These are phyloP conservation scores for Tremellales sp. DNA, from an alignment of 1,284 basidiomycete genomes.

Conservation along the genomic window DNA sequence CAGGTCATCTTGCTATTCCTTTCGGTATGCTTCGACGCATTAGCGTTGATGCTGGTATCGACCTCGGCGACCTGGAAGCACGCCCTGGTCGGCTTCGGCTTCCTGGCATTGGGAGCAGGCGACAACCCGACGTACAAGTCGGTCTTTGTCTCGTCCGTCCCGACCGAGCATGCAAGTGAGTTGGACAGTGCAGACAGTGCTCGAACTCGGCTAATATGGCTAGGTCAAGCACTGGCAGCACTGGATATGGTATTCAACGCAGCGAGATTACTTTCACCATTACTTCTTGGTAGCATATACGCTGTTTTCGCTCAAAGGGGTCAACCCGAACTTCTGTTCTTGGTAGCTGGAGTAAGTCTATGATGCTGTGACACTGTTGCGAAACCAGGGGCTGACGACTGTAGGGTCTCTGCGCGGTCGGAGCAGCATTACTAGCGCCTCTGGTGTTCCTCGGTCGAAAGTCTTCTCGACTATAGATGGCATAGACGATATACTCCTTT, in stretches of 20 bases:
- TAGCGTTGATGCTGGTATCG: conserved; percentile 25
- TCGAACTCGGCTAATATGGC: background rate
- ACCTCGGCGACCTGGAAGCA: conserved; percentile 23
- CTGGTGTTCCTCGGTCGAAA: conserved; percentile 12
- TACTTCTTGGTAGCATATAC: conserved; percentile 28
- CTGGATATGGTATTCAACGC: conserved; percentile 34
- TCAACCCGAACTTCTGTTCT: conserved; percentile 28
- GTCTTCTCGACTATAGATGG: background rate
- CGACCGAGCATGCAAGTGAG: conserved; percentile 27
- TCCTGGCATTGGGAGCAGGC: conserved; percentile 29
- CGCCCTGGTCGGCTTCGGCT: conserved; percentile 22
- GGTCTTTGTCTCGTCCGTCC: conserved; percentile 28
- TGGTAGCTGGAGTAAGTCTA: conserved; percentile 32
- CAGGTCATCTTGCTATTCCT: conserved; percentile 30
- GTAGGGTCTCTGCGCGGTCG: conserved; percentile 14
- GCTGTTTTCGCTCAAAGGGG: conserved; percentile 28
- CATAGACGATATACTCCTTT: too few relatives aligned
- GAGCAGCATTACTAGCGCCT: conserved; percentile 10
- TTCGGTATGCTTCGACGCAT: conserved; percentile 25
- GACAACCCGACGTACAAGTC: conserved; percentile 36
- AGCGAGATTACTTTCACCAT: conserved; percentile 26
- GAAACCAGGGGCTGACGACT: background rate
- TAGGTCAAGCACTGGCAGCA: conserved; percentile 32
- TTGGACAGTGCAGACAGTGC: background rate
- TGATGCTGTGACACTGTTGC: background rate